Evolutionary conservation across 2,329 filamentous ascomycete genomes (phyloP), one percentile per base, ranked within the genome.

Genomic region (Grosmannia serpens): DNA sequence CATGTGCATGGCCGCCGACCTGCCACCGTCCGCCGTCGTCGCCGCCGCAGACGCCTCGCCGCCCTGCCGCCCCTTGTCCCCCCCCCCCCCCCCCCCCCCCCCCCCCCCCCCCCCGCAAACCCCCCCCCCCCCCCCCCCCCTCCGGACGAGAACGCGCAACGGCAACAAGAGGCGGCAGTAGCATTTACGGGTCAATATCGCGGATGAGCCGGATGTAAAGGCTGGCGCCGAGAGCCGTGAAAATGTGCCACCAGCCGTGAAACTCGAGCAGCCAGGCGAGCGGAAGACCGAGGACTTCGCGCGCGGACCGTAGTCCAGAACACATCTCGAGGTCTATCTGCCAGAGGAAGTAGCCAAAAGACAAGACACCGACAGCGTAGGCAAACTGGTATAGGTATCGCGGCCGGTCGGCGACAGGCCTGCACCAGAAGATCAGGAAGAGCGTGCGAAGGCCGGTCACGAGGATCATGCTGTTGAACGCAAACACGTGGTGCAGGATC

Each of bases 191-290:
- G 11, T 56, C 26, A 11, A 70, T 55, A 51, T 71, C 68, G 59
- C 70, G 65, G 15, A 68, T 64, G 29, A 71, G 59, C 58, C 69
- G 62, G 67, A 75, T 75, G 50, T 72, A 73, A 53, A 66, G 65
- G 27, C 73, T 74, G 5, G 81, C 80, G 1, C 79, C 76, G 24
- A 81, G 70, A 0, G 79, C 82, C 0, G 82, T 85, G 29, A 83
- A 69, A 20, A 85, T 68, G 63, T 85, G 82, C 82, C 82, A 85
- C 82, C 81, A 85, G 1, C 81, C 82, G 64, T 85, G 82, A 17
- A 84, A 65, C 68, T 85, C 82, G 5, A 85, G 66, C 0, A 80
- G 38, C 67, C 79, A 82, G 1, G 75, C 77, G 74, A 73, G 80
- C 0, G 82, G 82, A 50, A 82, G 66, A 0, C 82, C 81, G 2